Conservation (phyloP, 1,284 basidiomycete genomes). For the Fistulinella cinereoalba region DNA sequence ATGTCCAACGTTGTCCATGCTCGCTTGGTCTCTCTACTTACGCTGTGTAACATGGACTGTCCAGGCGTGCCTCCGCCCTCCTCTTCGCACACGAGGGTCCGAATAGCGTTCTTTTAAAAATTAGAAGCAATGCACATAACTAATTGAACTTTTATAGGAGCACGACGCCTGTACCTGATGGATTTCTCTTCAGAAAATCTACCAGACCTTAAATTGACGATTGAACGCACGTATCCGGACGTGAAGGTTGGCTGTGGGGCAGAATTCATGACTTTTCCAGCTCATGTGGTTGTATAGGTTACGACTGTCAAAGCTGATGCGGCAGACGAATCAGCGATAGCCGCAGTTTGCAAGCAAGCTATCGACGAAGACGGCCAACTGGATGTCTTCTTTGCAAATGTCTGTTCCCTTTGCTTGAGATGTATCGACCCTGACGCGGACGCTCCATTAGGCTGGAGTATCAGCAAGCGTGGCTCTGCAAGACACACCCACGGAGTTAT, state of each 20-base stretch:
- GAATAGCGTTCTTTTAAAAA: slow-evolving; percentile 8
- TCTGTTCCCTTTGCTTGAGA: slow-evolving; percentile 35
- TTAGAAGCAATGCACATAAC: slow-evolving; percentile 4
- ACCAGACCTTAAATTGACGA: slow-evolving; percentile 65
- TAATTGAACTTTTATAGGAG: slow-evolving; percentile 52
- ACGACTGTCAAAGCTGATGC: slow-evolving; percentile 79
- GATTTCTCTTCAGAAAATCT: slow-evolving; percentile 76
- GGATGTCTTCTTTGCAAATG: slow-evolving; percentile 95
- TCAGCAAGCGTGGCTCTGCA: slow-evolving; percentile 47
- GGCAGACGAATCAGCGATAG: slow-evolving; percentile 74
- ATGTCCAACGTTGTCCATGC: slow-evolving; percentile 7
- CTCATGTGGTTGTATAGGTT: slow-evolving; percentile 45
- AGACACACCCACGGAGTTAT: slow-evolving; percentile 62
- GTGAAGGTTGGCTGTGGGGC: slow-evolving; percentile 58
- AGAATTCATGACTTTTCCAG: slow-evolving; percentile 4
- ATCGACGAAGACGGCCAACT: slow-evolving; percentile 79
- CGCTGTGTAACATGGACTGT: slow-evolving; percentile 5
- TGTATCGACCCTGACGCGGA: slow-evolving; percentile 9
- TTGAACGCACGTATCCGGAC: slow-evolving; percentile 69
- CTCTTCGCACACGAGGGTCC: slow-evolving; percentile 80
- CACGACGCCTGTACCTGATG: slow-evolving; percentile 79
- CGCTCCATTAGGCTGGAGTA: slow-evolving; percentile 61
- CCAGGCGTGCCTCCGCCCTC: slow-evolving; percentile 71
- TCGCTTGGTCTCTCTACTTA: slow-evolving; percentile 15
- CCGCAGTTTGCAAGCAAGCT: slow-evolving; percentile 66